Conservation (phyloP, 495 filamentous ascomycete species). For the Penicillium flavigenum region DNA sequence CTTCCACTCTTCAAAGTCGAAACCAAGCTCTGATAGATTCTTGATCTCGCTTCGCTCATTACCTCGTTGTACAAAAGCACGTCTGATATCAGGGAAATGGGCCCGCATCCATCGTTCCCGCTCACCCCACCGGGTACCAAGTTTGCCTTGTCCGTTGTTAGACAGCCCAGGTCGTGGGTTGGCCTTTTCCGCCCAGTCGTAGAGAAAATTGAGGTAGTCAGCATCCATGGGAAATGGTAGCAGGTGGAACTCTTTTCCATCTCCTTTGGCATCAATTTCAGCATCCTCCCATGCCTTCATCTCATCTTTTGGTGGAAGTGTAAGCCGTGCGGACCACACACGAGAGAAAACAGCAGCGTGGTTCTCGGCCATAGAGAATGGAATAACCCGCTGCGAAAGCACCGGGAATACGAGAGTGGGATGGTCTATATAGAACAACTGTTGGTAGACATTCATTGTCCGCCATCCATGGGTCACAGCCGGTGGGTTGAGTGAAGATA, state of each 20-base stretch:
- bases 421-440: constrained; percentile 71
- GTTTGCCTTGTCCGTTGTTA: constrained; percentile 57
- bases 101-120: constrained; percentile 63
- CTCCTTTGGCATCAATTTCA: constrained; percentile 42
- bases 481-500: constrained; percentile 56
- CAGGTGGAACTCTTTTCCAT: constrained; percentile 58
- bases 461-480: constrained; percentile 67
- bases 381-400: constrained; percentile 75
- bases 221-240: constrained; percentile 73
- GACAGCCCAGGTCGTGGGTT: constrained; percentile 36
- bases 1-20: constrained; percentile 51
- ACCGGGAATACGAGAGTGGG: constrained; percentile 78
- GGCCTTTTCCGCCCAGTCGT: constrained; percentile 58
- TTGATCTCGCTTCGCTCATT: constrained; percentile 43
- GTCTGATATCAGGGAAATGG: constrained; percentile 54
- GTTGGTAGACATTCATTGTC: constrained; percentile 67
- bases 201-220: constrained; percentile 71
- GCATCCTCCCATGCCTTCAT: constrained; percentile 67
- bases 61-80: constrained; percentile 51
- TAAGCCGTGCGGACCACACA: constrained; percentile 67
- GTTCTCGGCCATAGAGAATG: constrained; percentile 76
- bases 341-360: constrained; percentile 76
- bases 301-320: constrained; percentile 56
- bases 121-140: constrained; percentile 64
- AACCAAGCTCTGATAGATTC: constrained; percentile 59